Evolutionary conservation across 2,329 filamentous ascomycete genomes (phyloP), one percentile per base, ranked within the genome.

Genomic region (Rutstroemia sydowiana): DNA sequence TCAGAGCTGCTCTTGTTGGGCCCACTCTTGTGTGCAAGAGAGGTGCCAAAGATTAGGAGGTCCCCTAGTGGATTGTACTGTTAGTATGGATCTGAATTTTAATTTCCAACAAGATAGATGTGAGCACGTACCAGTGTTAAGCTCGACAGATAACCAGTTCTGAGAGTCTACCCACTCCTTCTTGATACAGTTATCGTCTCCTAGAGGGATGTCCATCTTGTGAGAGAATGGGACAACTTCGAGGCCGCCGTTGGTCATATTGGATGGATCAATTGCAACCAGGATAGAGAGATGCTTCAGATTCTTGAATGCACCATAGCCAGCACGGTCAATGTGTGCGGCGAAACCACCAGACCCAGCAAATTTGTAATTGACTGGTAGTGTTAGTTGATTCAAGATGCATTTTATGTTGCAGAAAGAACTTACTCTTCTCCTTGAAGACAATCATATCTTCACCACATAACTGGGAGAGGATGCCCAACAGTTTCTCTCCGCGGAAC

Each of bases 251-350:
- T 68, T 69, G 10, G 57, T 55, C 14, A 57, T 34, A 2, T 63
- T 67, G 1, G 66, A 63, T 11, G 61, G 59, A 45, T 69, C 65
- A 44, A 68, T 63, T 31, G 66, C 62, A 5, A 69, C 55, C 42
- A 67, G 62, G 7, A 66, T 65, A 1, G 67, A 68, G n/a, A 69
- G 45, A 32, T 69, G 67, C 50, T 66, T 64, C 36, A 68, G 66
- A 18, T 61, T 61, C 18, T 63, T 64, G 41, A 68, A 66, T 45
- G 68, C 63, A 40, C 65, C 63, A 48, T 69, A 69, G n/a, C 66
- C 67, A 7, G 63, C 66, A 42, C 65, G 61, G 47, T 69, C 67
- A 7, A 69, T 56, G 34, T 69, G 67, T 14, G 66, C 63, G 13
- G 62, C 57, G 55, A 69, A 69, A 2, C 67, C 67, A 26, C 68